These are phyloP conservation scores for Lyophyllum shimeji DNA, from an alignment of 768 basidiomycete species.

Conservation along the genomic window DNA sequence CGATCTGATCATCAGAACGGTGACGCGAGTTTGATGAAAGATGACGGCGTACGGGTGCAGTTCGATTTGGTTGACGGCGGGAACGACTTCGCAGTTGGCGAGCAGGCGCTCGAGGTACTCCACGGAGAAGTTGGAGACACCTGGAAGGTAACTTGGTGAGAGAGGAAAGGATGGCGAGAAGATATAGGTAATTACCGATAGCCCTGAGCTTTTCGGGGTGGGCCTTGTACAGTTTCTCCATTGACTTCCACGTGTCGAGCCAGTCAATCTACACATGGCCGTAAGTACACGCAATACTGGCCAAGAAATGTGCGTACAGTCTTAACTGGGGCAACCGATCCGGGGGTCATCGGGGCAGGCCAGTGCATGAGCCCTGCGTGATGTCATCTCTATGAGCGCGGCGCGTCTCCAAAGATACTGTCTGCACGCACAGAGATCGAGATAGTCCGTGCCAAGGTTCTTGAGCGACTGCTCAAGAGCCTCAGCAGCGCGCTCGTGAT, in stretches of 20 bases:
- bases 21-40: background rate
- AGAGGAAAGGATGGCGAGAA: background rate
- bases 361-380: slow-evolving; percentile 73
- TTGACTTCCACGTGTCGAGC: slow-evolving; percentile 76
- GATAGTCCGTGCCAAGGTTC: slow-evolving; percentile 69
- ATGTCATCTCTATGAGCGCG: background rate
- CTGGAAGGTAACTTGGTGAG: slow-evolving; percentile 21
- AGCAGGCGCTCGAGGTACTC: slow-evolving; percentile 63
- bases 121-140: slow-evolving; percentile 73
- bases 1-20: background rate
- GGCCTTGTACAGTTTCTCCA: slow-evolving; percentile 69
- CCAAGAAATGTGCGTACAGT: slow-evolving; percentile 23
- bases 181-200: slow-evolving; percentile 48
- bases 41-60: slow-evolving; percentile 56
- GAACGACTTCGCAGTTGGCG: slow-evolving; percentile 54
- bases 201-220: slow-evolving; percentile 73
- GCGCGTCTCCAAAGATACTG: background rate
- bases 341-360: slow-evolving; percentile 72
- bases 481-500: slow-evolving; percentile 57
- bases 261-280: slow-evolving; percentile 44
- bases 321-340: slow-evolving; percentile 50
- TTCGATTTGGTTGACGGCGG: slow-evolving; percentile 82
- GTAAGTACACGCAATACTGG: background rate
- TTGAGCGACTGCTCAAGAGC: slow-evolving; percentile 71
- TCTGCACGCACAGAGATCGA: slow-evolving; percentile 66